Conservation (phyloP, 306 rosid genomes). For the Cotoneaster glaucophyllus region DNA sequence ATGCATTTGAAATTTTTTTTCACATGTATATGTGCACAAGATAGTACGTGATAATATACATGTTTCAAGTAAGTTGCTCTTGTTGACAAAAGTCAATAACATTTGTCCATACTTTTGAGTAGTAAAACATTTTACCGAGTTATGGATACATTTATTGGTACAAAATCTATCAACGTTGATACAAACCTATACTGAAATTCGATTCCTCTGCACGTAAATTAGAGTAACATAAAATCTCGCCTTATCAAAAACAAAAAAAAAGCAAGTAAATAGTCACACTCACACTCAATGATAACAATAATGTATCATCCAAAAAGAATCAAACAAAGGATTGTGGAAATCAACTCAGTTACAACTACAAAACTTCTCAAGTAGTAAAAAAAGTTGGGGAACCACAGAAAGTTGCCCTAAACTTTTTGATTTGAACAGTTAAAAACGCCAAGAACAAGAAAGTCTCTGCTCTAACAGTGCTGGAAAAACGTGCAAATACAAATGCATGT, state of each 20-base stretch:
- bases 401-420: background rate
- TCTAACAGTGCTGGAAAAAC: conserved; percentile 6
- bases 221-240: too few relatives aligned
- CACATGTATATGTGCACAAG: too few relatives aligned
- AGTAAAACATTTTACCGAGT: too few relatives aligned
- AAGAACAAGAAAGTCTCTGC: background rate
- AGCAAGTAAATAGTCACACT: background rate
- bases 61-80: too few relatives aligned
- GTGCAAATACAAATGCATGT: background rate
- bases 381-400: background rate
- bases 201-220: too few relatives aligned
- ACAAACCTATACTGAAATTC: too few relatives aligned
- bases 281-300: background rate
- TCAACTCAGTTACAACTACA: background rate
- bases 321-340: background rate
- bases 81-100: too few relatives aligned
- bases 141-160: too few relatives aligned
- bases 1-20: too few relatives aligned
- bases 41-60: too few relatives aligned
- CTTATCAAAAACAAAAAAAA: background rate
- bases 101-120: too few relatives aligned
- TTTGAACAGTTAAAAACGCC: background rate
- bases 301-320: background rate
- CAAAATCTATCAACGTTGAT: too few relatives aligned
- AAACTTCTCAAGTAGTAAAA: background rate